Percentiles rank a stretch among this genome's conserved stretches.
These are phyloP conservation scores for Pseudogymnoascus pannorum DNA, from an alignment of 2,329 filamentous ascomycete genomes.

Conservation along the genomic window DNA sequence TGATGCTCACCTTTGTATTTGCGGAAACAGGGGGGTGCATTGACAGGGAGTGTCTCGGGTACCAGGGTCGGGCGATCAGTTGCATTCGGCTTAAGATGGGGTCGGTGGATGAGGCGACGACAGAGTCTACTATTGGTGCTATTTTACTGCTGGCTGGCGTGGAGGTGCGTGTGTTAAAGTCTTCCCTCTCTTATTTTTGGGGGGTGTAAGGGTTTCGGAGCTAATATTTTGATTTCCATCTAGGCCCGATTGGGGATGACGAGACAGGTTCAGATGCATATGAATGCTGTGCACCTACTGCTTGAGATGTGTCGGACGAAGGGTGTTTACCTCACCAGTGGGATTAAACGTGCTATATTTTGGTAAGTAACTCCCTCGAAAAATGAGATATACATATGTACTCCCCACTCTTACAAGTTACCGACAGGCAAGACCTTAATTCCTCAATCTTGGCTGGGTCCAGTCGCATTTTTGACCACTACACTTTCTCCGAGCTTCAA, in stretches of 20 bases:
- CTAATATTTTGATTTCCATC: too few species aligned
- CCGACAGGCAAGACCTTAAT: slow-evolving; percentile 37
- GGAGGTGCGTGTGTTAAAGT: too few species aligned
- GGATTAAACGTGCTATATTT: slow-evolving; percentile 40
- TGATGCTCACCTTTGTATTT: slow-evolving; percentile 35
- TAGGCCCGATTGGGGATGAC: slow-evolving; percentile 33
- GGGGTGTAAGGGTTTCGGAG: too few species aligned
- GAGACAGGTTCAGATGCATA: slow-evolving; percentile 35
- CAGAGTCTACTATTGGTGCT: slow-evolving; percentile 34
- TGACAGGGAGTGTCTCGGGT: slow-evolving; percentile 30
- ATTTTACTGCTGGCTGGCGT: slow-evolving; percentile 37
- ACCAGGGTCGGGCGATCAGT: slow-evolving; percentile 29
- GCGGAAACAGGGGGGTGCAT: slow-evolving; percentile 23
- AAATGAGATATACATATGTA: too few species aligned
- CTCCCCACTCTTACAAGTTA: slow-evolving; percentile 12
- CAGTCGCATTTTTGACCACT: slow-evolving; percentile 34
- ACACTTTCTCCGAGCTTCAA: slow-evolving; percentile 34
- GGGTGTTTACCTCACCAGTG: slow-evolving; percentile 28
- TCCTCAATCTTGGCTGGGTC: slow-evolving; percentile 34
- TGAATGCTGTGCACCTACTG: slow-evolving; percentile 33
- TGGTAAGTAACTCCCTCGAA: slow-evolving; percentile 29
- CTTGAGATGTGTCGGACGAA: slow-evolving; percentile 28
- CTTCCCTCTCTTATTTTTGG: too few species aligned
- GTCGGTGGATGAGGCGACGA: slow-evolving; percentile 22
- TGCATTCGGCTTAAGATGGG: slow-evolving; percentile 31